Evolutionary conservation across 1,284 basidiomycete genomes (phyloP), one percentile per base, ranked within the genome.

Genomic region (Microbotryum lychnidis-dioicae): DNA sequence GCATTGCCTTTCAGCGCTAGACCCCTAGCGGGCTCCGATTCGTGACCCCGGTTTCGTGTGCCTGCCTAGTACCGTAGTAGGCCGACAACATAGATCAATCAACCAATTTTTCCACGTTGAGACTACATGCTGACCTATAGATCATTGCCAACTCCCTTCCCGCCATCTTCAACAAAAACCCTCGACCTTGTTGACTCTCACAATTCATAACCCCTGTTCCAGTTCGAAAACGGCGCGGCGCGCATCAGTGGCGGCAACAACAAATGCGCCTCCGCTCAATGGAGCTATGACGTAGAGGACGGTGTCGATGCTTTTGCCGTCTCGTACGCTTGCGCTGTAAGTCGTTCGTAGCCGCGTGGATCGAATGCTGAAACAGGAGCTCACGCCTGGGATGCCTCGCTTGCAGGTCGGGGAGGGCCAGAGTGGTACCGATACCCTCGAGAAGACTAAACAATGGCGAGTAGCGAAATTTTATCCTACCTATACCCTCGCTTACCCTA

Each of bases 361-460:
- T 12, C 16, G 37, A 42, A 14, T 42, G 37, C 2, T 42, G 14
- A 16, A 42, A 18, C 37, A 42, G 3, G 37, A 5, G 14, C 37
- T 42, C 16, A 42, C 16, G 37, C 37, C 14, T 16, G 6, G 37
- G 14, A 42, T 18, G 37, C 16, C 37, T 42, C 37, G 37, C 37
- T 42, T 18, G 37, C 37, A 42, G 37, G 37, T 42, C 44, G 66
- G 66, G 6, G 9, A 37, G 4, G 66, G 66, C 48, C 46, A 47
- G 7, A 61, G 56, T 18, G 63, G 63, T 4, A 62, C 60, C 6
- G 54, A 46, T 29, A 57, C 63, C 12, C 66, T 67, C 51, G 66
- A 67, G 50, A 60, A 60, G 54, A 67, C 66, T n/a, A 67, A 67
- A 59, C 66, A 67, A 50, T 67, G 66, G 66, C 60, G n/a, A 16